These are phyloP conservation scores for Lunularia cruciata DNA, from an alignment of 225 moss, liverwort and hornwort genomes.

Conservation along the genomic window DNA sequence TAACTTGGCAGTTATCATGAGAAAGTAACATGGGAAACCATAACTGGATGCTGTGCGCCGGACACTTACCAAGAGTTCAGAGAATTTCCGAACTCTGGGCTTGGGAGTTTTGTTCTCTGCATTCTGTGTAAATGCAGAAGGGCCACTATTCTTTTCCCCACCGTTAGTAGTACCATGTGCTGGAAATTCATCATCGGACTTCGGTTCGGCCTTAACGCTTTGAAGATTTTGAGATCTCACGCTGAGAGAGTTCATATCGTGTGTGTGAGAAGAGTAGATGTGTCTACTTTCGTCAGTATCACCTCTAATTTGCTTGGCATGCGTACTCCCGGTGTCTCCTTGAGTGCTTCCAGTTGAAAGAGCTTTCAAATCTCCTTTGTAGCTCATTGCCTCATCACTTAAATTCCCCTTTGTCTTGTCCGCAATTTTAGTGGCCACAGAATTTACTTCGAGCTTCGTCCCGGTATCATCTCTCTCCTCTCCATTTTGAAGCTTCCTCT, in stretches of 20 bases:
- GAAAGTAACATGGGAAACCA: too few relatives aligned
- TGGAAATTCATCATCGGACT: neutral
- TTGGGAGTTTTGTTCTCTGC: neutral
- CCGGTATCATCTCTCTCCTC: too few relatives aligned
- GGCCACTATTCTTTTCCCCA: constrained; percentile 7
- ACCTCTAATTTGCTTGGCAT: neutral
- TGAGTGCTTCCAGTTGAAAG: neutral
- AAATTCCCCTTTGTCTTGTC: neutral
- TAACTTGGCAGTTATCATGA: too few relatives aligned
- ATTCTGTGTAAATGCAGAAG: neutral
- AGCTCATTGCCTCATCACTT: neutral
- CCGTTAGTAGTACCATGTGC: neutral
- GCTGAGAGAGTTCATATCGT: neutral
- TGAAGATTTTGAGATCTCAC: neutral
- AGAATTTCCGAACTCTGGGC: constrained; percentile 40
- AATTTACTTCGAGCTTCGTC: constrained; percentile 7
- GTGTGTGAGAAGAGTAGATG: neutral
- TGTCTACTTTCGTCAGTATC: neutral
- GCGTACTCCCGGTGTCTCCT: neutral
- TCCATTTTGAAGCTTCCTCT: neutral
- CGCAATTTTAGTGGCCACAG: neutral
- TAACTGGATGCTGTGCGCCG: neutral
- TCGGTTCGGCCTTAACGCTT: neutral
- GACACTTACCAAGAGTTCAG: constrained; percentile 59
- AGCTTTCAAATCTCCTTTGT: constrained; percentile 3